Evolutionary conservation across 2,329 filamentous ascomycete species (phyloP), one percentile per base, ranked within the genome.

Genomic region (Sclerotinia minor): DNA sequence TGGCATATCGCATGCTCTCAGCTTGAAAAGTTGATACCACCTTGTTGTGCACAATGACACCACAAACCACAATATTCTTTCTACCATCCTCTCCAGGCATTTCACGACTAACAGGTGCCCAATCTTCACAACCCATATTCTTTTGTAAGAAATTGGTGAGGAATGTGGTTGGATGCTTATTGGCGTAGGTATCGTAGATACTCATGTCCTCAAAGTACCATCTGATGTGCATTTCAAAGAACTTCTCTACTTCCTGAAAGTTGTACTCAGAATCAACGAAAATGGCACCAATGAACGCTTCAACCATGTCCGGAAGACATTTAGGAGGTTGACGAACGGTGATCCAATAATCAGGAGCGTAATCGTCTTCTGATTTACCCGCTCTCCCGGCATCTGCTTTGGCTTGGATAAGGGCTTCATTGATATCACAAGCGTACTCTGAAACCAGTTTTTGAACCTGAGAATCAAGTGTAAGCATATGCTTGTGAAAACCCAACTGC

Each of bases 261-360:
- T 95, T 81, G 79, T 94, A 98, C 57, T 84, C 82, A 0, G 92
- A 90, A 78, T 99, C 95, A 15, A 99, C 90, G 76, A 98, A 98
- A 29, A 97, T 83, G 26, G 94, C 94, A 1, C 93, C 95, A 3
- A 97, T 81, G 73, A 93, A 95, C 0, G 94, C 87, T 81, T 99
- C 95, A 4, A 98, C 83, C 49, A 97, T 86, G 77, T 99, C 95
- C 0, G 94, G 87, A 7, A 98, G 85, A 65, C 81, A 83, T 74
- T 95, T 95, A 11, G 91, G 91, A 1, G 90, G 88, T 52, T 85
- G 82, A 21, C 81, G 82, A 13, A 85, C 83, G 17, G 82, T 80
- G 38, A 86, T 82, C 92, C 92, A 95, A 77, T 89, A 94, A 79
- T 92, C 86, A 5, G 83, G 81, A 13, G 83, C 79, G 38, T 83